Evolutionary conservation across 169 alveolate genomes (phyloP), one percentile per base, ranked within the genome.

Genomic region (Amoebophrya sp.): DNA sequence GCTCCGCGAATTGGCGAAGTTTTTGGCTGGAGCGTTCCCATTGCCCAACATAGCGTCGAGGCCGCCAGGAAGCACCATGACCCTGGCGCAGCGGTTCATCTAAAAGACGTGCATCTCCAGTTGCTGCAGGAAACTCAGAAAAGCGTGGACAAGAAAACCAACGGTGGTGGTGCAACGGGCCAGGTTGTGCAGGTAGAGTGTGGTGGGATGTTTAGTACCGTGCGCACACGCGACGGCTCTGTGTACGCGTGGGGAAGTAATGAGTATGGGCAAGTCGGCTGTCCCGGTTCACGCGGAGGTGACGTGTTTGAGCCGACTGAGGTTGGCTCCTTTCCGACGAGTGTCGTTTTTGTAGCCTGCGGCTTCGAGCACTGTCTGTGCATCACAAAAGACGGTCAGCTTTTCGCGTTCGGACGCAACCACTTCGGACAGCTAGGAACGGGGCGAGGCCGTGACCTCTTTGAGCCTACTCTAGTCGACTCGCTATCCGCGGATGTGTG

Each of bases 391-490:
- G 89, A 10, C 36, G 33, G 38, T 33, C 89, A 47, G 83, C 93
- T 92, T 10, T 92, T 34, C 91, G 23, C 76, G 39, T 92, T 91
- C 91, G 93, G 93, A 29, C 89, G 93, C 2, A 92, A 92, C 47
- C 83, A 92, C 41, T 90, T 77, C 23, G 93, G 93, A 0, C 93
- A 92, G 77, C 89, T 92, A 29, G 93, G 93, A 29, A 29, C 89
- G 12, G 93, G 93, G 83, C 89, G 89, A 34, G 91, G 91, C 55
- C 91, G 41, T 33, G 93, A 92, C 83, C 65, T 78, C 54, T 14
- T 34, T 36, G 93, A 92, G 78, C 93, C 93, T 40, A 92, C 93
- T 76, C 40, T 92, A n/a, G 93, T 92, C 47, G 93, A 91, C 1
- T 89, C 90, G 2, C 41, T 92, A 38, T 23, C 92, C 65, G 89